phyloP scores from a whole-genome alignment of 2,329 filamentous ascomycete species.

The Pestalotiopsis sp. region DNA sequence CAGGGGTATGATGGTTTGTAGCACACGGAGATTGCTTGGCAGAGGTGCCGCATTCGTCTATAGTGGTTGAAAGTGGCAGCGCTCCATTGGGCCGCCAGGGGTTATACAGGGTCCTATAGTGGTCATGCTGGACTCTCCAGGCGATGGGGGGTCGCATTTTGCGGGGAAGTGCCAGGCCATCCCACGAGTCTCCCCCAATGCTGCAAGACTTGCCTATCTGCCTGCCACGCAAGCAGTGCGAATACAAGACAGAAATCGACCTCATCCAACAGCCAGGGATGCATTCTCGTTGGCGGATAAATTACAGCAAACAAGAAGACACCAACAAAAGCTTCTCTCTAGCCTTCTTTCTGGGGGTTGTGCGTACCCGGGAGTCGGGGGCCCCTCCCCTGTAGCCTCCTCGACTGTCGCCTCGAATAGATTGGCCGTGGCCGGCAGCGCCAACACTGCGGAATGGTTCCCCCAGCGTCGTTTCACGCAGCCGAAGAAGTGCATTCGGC shows the following conservation, averaged over 20 bases:
- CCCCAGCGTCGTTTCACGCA: not conserved
- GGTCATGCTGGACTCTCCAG: not conserved
- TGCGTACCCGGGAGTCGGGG: not conserved
- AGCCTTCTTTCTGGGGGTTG: not conserved
- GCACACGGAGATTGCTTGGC: not conserved
- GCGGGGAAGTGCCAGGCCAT: constrained; percentile 2
- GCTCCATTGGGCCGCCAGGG: not conserved
- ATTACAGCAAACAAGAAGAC: not conserved
- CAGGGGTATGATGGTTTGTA: not conserved
- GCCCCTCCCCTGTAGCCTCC: not conserved
- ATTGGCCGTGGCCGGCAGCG: not conserved
- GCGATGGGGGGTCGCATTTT: not conserved
- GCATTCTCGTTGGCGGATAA: constrained; percentile 9
- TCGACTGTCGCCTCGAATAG: not conserved
- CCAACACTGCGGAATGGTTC: not conserved
- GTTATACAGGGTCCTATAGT: not conserved
- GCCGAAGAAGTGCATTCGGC: not conserved
- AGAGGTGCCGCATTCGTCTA: not conserved
- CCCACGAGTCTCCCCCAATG: not conserved
- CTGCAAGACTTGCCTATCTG: not conserved
- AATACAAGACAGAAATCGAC: not conserved
- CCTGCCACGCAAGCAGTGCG: not conserved
- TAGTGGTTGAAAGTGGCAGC: not conserved
- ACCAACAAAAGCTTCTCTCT: not conserved
- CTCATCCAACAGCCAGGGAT: not conserved